These are phyloP conservation scores for Nidularia pulvinata DNA, from an alignment of 768 basidiomycete genomes.

Conservation along the genomic window DNA sequence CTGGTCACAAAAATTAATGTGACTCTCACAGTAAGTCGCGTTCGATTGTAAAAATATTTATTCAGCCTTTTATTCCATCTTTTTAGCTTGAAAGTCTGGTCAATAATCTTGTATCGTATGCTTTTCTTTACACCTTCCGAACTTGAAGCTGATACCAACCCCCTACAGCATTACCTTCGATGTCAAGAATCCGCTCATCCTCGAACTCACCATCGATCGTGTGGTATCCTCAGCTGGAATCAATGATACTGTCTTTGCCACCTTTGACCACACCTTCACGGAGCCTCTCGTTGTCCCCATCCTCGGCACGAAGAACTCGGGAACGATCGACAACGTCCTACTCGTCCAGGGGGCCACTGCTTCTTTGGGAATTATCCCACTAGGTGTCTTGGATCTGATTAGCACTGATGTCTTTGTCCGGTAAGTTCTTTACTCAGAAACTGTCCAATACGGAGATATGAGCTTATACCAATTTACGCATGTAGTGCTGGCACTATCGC, in stretches of 20 bases:
- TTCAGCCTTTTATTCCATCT: no score
- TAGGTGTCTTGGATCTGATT: slow-evolving; percentile 50
- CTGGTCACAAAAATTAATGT: slow-evolving; percentile 37
- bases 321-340: slow-evolving; percentile 52
- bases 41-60: background rate
- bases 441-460: background rate
- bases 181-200: slow-evolving; percentile 38
- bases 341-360: slow-evolving; percentile 49
- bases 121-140: background rate
- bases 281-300: slow-evolving; percentile 49
- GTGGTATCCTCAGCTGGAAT: slow-evolving; percentile 43
- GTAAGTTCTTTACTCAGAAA: no score
- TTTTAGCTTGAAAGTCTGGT: slow-evolving; percentile 32
- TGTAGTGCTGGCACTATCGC: slow-evolving; percentile 25
- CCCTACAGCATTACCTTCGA: slow-evolving; percentile 32
- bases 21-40: slow-evolving; percentile 31
- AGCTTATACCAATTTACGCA: background rate
- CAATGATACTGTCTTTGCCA: slow-evolving; percentile 53
- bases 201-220: slow-evolving; percentile 44
- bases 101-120: slow-evolving; percentile 33
- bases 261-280: slow-evolving; percentile 58
- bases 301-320: slow-evolving; percentile 54
- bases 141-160: background rate
- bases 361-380: slow-evolving; percentile 54
- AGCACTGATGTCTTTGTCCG: slow-evolving; percentile 33